A percentile compares a stretch with the other conserved stretches of the same genome.
Conservation (phyloP, 805 yeast genomes). For the Teunomyces aglyptinius region DNA sequence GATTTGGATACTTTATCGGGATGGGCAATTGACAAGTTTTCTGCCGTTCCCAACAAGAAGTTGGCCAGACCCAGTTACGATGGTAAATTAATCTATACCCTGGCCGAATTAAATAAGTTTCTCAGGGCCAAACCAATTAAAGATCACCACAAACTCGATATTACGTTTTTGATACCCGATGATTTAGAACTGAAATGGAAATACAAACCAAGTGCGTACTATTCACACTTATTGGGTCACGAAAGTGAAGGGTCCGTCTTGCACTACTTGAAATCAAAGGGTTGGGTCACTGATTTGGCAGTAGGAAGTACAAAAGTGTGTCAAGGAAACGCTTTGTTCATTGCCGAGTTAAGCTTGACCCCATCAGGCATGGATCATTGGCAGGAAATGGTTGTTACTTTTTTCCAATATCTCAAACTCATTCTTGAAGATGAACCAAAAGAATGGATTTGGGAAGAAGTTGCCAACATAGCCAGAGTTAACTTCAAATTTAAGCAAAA, state of each 20-base stretch:
- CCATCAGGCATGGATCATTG: slow-evolving; percentile 65
- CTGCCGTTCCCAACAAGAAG: slow-evolving; percentile 54
- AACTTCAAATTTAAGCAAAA: slow-evolving; percentile 82
- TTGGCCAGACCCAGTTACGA: slow-evolving; percentile 45
- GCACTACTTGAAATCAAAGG: slow-evolving; percentile 59
- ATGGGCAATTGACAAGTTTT: slow-evolving; percentile 69
- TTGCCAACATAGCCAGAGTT: slow-evolving; percentile 63
- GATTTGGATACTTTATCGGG: slow-evolving; percentile 64
- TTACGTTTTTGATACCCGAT: slow-evolving; percentile 76
- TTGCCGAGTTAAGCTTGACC: slow-evolving; percentile 75
- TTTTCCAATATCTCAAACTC: slow-evolving; percentile 74
- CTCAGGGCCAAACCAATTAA: slow-evolving; percentile 77
- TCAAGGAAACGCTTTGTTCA: slow-evolving; percentile 63
- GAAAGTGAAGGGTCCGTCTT: slow-evolving; percentile 87
- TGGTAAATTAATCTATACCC: slow-evolving; percentile 45
- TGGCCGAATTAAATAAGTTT: slow-evolving; percentile 49
- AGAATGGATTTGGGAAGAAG: slow-evolving; percentile 77
- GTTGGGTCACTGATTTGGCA: slow-evolving; percentile 79
- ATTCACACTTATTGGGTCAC: slow-evolving; percentile 85
- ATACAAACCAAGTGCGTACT: slow-evolving; percentile 66
- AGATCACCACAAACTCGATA: slow-evolving; percentile 65
- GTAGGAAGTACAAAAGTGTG: slow-evolving; percentile 70
- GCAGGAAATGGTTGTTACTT: slow-evolving; percentile 53
- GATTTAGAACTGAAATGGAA: slow-evolving; percentile 60
- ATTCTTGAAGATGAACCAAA: slow-evolving; percentile 58